Evolutionary conservation across 768 basidiomycete species (phyloP).

Genomic region (Rhodotorula graminis): DNA sequence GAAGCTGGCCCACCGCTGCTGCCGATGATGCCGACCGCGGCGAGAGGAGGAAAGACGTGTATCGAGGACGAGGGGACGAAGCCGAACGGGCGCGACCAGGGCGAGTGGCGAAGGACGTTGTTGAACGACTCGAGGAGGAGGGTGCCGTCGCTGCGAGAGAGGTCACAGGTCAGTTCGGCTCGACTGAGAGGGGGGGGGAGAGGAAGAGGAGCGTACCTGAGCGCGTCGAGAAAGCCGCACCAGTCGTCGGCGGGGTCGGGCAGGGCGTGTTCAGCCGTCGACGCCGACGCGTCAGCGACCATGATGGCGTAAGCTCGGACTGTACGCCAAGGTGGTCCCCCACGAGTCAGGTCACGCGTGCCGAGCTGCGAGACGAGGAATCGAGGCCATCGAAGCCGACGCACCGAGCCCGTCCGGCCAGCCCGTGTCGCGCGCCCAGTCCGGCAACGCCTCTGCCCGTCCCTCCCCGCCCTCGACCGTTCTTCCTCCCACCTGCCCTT

Average conservation of each 20-base stretch:
- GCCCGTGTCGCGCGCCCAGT: slow-evolving; percentile 64
- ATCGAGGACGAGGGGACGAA: slow-evolving; percentile 71
- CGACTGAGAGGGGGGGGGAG: slow-evolving; percentile 51
- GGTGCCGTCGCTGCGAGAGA: slow-evolving; percentile 66
- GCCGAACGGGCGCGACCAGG: slow-evolving; percentile 71
- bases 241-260: slow-evolving; percentile 10
- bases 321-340: slow-evolving; percentile 43
- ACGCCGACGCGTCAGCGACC: slow-evolving; percentile 37
- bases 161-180: fast-evolving
- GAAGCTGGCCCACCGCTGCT: no score
- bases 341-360: neutral
- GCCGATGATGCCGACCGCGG: no score
- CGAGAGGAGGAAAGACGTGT: slow-evolving; percentile 63
- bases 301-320: slow-evolving; percentile 65
- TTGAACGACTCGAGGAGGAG: slow-evolving; percentile 78
- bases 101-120: slow-evolving; percentile 66
- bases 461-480: slow-evolving; percentile 7
- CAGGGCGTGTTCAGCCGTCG: neutral
- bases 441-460: slow-evolving; percentile 51
- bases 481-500: slow-evolving; percentile 11
- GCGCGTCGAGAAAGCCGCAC: neutral
- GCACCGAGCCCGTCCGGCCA: slow-evolving; percentile 59
- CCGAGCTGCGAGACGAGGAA: no score
- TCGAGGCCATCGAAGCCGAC: slow-evolving; percentile 28
- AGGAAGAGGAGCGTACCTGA: slow-evolving; percentile 41